A percentile compares a stretch with the other conserved stretches of the same genome.
phyloP scores from a whole-genome alignment of 2,329 filamentous ascomycete species.

The Malbranchea cinnamomea region DNA sequence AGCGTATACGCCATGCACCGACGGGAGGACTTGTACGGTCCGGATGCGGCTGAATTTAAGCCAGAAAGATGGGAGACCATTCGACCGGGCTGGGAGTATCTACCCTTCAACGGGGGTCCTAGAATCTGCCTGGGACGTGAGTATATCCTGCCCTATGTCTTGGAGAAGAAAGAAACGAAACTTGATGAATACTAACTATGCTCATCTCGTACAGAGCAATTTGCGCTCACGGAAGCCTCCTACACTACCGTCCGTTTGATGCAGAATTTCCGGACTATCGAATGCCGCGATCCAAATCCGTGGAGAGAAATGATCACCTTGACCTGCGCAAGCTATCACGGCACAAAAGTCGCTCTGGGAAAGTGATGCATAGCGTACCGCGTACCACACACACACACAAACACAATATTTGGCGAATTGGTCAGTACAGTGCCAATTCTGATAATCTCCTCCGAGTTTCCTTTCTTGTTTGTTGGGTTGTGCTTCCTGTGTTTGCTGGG shows the following conservation, averaged over 20 bases:
- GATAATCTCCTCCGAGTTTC: too few relatives aligned
- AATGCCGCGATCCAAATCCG: conserved; percentile 20
- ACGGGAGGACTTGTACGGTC: conserved; percentile 30
- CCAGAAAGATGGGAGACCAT: conserved; percentile 54
- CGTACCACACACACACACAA: too few relatives aligned
- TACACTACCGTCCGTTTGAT: conserved; percentile 24
- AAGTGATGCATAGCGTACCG: too few relatives aligned
- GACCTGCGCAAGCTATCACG: conserved; percentile 10
- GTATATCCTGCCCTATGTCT: conserved; percentile 1
- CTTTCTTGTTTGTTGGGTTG: background rate
- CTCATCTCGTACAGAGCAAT: conserved; percentile 27
- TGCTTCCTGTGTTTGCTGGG: background rate
- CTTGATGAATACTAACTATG: conserved; percentile 5
- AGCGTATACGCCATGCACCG: conserved; percentile 40
- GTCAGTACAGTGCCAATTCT: too few relatives aligned
- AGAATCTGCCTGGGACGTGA: conserved; percentile 54
- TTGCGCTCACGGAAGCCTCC: conserved; percentile 28
- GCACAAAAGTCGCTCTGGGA: conserved; percentile 10
- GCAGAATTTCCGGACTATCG: conserved; percentile 23
- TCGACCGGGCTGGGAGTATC: conserved; percentile 55
- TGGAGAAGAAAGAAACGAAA: background rate
- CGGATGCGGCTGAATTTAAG: conserved; percentile 22
- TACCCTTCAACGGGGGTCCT: conserved; percentile 62
- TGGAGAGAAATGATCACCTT: conserved; percentile 15
- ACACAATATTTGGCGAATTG: too few relatives aligned